Evolutionary conservation across 2,329 filamentous ascomycete genomes (phyloP), one percentile per base, ranked within the genome.

Genomic region (Aspergillus phoenicis): DNA sequence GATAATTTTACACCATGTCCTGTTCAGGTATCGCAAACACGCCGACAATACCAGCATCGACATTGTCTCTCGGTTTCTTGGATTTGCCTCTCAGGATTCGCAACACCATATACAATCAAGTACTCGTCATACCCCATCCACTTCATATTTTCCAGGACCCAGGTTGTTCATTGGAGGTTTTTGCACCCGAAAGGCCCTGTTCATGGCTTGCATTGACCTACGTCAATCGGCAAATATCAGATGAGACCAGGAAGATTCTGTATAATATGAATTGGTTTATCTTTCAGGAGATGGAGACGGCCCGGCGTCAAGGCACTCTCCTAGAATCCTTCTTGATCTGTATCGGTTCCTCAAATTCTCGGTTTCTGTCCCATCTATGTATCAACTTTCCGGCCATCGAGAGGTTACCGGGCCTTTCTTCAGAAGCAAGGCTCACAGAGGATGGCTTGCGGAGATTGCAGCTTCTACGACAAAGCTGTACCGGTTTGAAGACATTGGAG

Each of bases 91-190:
- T 51, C n/a, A 8, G 49, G 8, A 13, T 51, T n/a, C 36, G 53
- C 2, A 41, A 53, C 1, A 33, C 3, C 15, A 55, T 58, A 26
- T 62, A 62, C 43, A 17, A 52, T 52, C 33, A 15, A 13, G 33
- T 55, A 5, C 58, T 62, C 17, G 15, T 24, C 11, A 8, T 62
- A 20, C 43, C 54, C n/a, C 51, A 60, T n/a, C 49, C 43, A 51
- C 17, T 60, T 11, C 57, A 36, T n/a, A 26, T 62, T 17, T 62
- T 62, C 11, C 41, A 62, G n/a, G 61, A 60, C 8, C 54, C 61
- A 3, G 53, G 53, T 15, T 55, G 22, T 28, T 43, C n/a, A 36
- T 4, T 60, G 15, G 60, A 47, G 13, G 15, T n/a, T 3, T 62
- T 62, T 24, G 43, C 20, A 2, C 57, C 61, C 11, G 57, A 53